Base-by-base conservation (phyloP, 805 yeast species). In the Candida chilensis region DNA sequence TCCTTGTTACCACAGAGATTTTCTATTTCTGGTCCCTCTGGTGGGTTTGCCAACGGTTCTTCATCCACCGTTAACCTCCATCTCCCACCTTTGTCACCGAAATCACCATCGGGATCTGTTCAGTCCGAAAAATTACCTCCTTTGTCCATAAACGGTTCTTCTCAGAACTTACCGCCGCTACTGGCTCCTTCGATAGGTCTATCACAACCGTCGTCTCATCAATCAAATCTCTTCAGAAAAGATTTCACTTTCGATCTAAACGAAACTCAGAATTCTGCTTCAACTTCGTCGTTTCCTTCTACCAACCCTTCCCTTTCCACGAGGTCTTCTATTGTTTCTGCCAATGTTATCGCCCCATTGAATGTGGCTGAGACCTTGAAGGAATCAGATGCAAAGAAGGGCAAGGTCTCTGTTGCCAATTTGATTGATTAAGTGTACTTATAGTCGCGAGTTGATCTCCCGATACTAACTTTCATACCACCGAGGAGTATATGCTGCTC, bases 11-110 rank as follows among this genome's bases (percentile, higher is more conserved):
- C 25, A 8, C 25, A 22, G 12, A 22, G 25, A 22, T 22, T 22
- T n/a, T 22, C 25, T n/a, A 11, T 22, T n/a, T 22, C 25, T n/a
- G 13, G 25, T 22, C 15, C 25, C 11, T 22, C 25, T 22, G 25
- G 25, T n/a, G 21, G 21, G 11, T 6, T 15, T 22, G 7, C 12
- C 11, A 22, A 22, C 12, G 6, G 13, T 22, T 22, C 25, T n/a
- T n/a, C 25, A 7, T 22, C 25, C 11, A 22, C 25, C 11, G 25
- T 22, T 22, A 22, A 22, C 12, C 11, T 22, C 25, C 25, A 22
- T 7, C 13, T 22, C 11, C 25, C 25, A 8, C 25, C 25, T 5
- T n/a, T 22, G 6, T 22, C 25, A 8, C 25, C 25, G 6, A 12
- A 22, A 7, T 22, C 25, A 7, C 15, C 25, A 22, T n/a, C 12